A percentile compares a stretch with the other conserved stretches of the same genome.
These are phyloP conservation scores for Trichoderma aggressivum DNA, from an alignment of 2,329 filamentous ascomycete genomes.

Conservation along the genomic window DNA sequence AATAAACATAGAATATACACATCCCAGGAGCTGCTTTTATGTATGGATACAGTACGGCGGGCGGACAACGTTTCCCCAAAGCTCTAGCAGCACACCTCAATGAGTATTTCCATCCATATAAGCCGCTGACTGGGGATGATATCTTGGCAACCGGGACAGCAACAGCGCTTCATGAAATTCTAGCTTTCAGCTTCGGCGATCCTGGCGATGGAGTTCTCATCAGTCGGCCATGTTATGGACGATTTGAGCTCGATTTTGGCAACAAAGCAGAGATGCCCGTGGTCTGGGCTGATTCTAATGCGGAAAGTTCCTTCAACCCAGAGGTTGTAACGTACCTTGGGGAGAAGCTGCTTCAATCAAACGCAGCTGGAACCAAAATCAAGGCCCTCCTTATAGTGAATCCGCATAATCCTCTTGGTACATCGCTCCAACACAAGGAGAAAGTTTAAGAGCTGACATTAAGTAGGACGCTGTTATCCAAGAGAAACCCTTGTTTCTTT, in stretches of 20 bases:
- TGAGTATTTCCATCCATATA: background rate
- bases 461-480: background rate
- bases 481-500: background rate
- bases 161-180: background rate
- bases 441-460: background rate
- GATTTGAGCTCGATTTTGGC: background rate
- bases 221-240: background rate
- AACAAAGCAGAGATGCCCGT: background rate
- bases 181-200: background rate
- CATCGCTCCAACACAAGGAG: rapidly evolving
- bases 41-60: background rate
- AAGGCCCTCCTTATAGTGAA: background rate
- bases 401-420: background rate
- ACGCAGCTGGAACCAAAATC: background rate
- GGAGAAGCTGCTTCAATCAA: background rate
- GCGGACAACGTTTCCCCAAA: background rate
- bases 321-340: background rate
- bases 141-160: background rate
- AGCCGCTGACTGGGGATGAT: background rate
- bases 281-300: background rate
- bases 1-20: background rate
- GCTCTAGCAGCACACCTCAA: background rate
- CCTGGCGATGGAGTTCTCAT: background rate
- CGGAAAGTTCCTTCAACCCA: background rate
- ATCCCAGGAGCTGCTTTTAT: background rate